Base-by-base conservation (phyloP, 176 grass and related monocot genomes). In the Oryza australiensis region DNA sequence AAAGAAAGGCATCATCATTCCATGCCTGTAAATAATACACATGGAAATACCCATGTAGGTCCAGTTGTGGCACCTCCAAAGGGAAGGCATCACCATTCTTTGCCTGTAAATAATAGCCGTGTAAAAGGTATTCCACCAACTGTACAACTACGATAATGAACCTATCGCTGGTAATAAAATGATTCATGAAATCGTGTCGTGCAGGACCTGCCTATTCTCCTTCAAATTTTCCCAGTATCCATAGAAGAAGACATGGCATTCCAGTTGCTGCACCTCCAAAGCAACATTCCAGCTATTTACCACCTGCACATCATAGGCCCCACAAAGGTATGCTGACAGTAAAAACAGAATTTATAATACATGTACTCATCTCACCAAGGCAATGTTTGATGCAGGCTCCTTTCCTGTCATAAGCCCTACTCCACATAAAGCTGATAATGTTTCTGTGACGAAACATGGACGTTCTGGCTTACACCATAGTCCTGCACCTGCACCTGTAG, bases 361-460 rank as follows among this genome's bases (percentile, higher is more conserved):
- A 67, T 66, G 18, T 30, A 70, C 34, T 71, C 43, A 41, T 74
- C 51, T 85, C 37, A 75, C 46, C 33, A 30, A 79, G 55, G 18
- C 81, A 22, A 38, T 86, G 45, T 80, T 90, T 85, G 26, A 37
- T 78, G 26, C 89, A 93, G 93, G 74, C 35, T 87, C 85, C 67
- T 90, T 73, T 79, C 91, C 91, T 80, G 74, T 79, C 27, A 84
- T 83, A 89, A 94, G 83, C 84, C 91, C 89, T 88, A 59, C 87
- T 83, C 80, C 77, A 12, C 87, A 83, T 84, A 81, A 84, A 84
- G 72, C 68, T 66, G 65, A 85, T 49, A 82, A 87, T 73, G 75
- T 85, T 71, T 72, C 85, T 82, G 64, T 73, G 82, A 73, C 77
- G 80, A 32, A 68, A 28, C 88, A 78, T 72, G 72, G 70, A 55